Percentiles rank a stretch among this genome's conserved stretches.
These are phyloP conservation scores for Conticribra guillardii DNA, from an alignment of 108 stramenopile genomes.

Conservation along the genomic window DNA sequence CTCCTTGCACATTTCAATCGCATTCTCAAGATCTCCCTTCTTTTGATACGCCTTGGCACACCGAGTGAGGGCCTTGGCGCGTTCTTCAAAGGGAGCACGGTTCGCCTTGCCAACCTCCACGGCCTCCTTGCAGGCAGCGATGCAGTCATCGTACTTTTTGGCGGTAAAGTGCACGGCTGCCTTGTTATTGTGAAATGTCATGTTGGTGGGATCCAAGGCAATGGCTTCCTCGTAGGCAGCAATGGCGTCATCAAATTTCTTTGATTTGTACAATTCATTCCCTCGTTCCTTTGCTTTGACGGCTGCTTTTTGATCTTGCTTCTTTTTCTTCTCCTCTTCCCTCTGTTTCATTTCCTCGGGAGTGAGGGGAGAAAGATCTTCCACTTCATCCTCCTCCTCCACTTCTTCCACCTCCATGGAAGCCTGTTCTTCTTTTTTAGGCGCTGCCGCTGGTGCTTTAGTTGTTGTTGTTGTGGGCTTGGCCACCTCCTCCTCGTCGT, in stretches of 20 bases:
- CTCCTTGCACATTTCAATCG: conserved; percentile 89
- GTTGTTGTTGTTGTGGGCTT: conserved; percentile 37
- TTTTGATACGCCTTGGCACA: conserved; percentile 94
- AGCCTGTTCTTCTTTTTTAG: conserved; percentile 44
- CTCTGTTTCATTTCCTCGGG: conserved; percentile 86
- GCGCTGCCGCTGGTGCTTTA: conserved; percentile 24
- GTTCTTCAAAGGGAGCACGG: conserved; percentile 90
- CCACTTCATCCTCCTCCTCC: conserved; percentile 59
- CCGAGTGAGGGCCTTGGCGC: conserved; percentile 94
- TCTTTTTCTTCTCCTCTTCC: conserved; percentile 84
- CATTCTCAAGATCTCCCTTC: conserved; percentile 87
- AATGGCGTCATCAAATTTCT: conserved; percentile 95
- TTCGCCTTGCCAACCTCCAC: conserved; percentile 91
- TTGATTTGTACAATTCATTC: conserved; percentile 92
- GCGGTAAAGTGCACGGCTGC: conserved; percentile 95
- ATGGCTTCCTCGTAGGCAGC: conserved; percentile 98
- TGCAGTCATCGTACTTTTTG: conserved; percentile 91
- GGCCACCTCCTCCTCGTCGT: conserved; percentile 28
- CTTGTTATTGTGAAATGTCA: conserved; percentile 95
- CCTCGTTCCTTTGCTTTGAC: conserved; percentile 88
- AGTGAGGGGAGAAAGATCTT: conserved; percentile 73
- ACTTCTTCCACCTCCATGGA: conserved; percentile 40
- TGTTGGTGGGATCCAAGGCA: conserved; percentile 93
- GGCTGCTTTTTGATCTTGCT: conserved; percentile 80
- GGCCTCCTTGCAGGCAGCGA: conserved; percentile 86